Evolutionary conservation across 352 stramenopile species (phyloP).

Genomic region (Saprolegnia parasitica): DNA sequence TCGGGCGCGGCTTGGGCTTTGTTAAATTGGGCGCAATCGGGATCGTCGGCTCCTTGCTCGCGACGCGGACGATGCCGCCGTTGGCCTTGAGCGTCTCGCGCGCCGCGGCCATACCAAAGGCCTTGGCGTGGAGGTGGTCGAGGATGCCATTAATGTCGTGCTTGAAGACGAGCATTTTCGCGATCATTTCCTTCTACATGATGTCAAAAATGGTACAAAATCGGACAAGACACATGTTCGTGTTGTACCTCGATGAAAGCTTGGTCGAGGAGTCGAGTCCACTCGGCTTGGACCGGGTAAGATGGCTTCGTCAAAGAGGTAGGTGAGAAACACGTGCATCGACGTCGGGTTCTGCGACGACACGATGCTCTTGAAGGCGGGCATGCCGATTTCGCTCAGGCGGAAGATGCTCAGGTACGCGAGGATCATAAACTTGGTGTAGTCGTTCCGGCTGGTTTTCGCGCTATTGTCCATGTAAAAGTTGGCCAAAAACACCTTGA

Average conservation of each 20-base stretch:
- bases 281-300: constrained; percentile 71
- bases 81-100: constrained; percentile 43
- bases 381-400: constrained; percentile 75
- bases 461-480: constrained; percentile 80
- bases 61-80: constrained; percentile 37
- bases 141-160: constrained; percentile 41
- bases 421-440: constrained; percentile 89
- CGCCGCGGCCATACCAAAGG: constrained; percentile 48
- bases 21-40: constrained; percentile 82
- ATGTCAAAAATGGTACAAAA: too few relatives aligned
- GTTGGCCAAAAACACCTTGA: constrained; percentile 71
- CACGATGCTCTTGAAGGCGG: constrained; percentile 58
- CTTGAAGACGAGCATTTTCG: constrained; percentile 48
- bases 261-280: constrained; percentile 76
- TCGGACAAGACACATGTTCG: background rate
- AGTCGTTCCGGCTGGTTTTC: constrained; percentile 74
- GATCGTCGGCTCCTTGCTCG: constrained; percentile 58
- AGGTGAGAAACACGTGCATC: constrained; percentile 84
- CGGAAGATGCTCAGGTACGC: constrained; percentile 86
- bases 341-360: constrained; percentile 67
- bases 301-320: constrained; percentile 67
- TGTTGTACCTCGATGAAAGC: constrained; percentile 64
- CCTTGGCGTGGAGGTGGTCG: constrained; percentile 56
- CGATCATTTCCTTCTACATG: constrained; percentile 48
- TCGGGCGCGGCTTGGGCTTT: constrained; percentile 60